phyloP scores from a whole-genome alignment of 441 rosid genomes.

The Gossypium trilobum region DNA sequence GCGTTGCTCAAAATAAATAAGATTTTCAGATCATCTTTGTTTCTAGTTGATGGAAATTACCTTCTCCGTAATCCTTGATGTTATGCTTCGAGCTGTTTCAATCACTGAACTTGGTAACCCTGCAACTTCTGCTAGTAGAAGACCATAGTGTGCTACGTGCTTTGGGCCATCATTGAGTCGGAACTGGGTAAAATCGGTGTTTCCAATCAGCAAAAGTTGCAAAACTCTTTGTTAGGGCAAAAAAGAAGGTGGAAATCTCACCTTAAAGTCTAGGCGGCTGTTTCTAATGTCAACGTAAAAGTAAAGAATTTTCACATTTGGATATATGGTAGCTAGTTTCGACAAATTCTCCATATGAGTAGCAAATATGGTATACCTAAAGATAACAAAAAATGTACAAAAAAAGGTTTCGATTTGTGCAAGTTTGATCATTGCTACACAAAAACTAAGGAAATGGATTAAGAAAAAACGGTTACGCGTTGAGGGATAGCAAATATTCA shows the following conservation, averaged over 20 bases:
- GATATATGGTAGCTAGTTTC: constrained; percentile 76
- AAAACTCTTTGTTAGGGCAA: not conserved
- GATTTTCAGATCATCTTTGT: not conserved
- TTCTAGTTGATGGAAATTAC: constrained; percentile 20
- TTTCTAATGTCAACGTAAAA: constrained; percentile 61
- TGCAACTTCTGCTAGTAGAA: constrained; percentile 76
- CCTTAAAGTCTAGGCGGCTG: constrained; percentile 82
- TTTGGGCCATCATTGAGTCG: constrained; percentile 73
- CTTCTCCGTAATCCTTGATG: constrained; percentile 55
- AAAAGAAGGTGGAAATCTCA: not conserved
- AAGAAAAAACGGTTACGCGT: constrained; percentile 43
- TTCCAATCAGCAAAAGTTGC: constrained; percentile 10
- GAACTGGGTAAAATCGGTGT: constrained; percentile 38
- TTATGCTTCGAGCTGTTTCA: constrained; percentile 68
- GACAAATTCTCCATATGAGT: constrained; percentile 90
- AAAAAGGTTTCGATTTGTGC: not conserved
- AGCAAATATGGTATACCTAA: constrained; percentile 80
- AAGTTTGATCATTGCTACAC: not conserved
- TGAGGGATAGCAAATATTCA: constrained; percentile 68
- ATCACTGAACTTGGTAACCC: constrained; percentile 78
- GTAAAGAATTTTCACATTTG: constrained; percentile 81
- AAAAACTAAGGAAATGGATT: not conserved
- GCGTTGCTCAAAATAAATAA: not conserved
- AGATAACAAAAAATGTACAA: constrained; percentile 6
- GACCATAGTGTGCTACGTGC: constrained; percentile 80